Evolutionary conservation across 345 rosid species (phyloP).

Genomic region (Lepidium didymum): DNA sequence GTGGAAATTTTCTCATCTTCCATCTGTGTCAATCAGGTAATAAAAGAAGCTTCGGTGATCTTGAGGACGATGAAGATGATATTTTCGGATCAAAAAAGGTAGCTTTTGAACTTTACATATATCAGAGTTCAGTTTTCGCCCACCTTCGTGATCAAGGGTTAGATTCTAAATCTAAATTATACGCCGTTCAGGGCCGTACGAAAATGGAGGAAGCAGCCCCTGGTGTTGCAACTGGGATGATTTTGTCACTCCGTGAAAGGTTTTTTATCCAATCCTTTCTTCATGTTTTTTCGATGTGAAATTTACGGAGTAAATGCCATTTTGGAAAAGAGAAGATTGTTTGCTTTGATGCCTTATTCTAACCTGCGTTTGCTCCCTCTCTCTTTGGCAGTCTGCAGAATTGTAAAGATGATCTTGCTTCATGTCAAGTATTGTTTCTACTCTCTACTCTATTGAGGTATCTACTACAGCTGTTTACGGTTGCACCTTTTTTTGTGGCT

Average conservation of each 20-base stretch:
- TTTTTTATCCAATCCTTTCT: conserved; percentile 17
- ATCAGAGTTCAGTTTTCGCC: not conserved
- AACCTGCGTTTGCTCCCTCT: not conserved
- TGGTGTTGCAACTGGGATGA: conserved; percentile 75
- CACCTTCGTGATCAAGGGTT: not conserved
- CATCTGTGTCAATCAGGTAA: conserved; percentile 27
- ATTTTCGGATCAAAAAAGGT: conserved; percentile 82
- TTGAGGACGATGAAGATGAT: conserved; percentile 92
- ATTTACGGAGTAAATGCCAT: not conserved
- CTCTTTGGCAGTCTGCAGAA: conserved; percentile 61
- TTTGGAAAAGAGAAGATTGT: not conserved
- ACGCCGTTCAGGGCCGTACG: conserved; percentile 37
- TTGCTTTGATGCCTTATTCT: not conserved
- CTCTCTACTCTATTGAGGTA: not conserved
- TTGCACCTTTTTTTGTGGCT: not conserved
- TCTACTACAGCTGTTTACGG: not conserved
- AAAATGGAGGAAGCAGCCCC: conserved; percentile 78
- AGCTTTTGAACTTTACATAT: not conserved
- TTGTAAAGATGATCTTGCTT: conserved; percentile 63
- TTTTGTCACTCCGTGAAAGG: conserved; percentile 88
- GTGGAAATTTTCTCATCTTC: not conserved
- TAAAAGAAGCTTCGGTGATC: conserved; percentile 77
- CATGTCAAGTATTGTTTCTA: conserved; percentile 57
- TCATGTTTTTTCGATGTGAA: not conserved
- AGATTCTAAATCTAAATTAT: not conserved